Base-by-base conservation (phyloP, 331 rosid species). In the Quercus phellos region DNA sequence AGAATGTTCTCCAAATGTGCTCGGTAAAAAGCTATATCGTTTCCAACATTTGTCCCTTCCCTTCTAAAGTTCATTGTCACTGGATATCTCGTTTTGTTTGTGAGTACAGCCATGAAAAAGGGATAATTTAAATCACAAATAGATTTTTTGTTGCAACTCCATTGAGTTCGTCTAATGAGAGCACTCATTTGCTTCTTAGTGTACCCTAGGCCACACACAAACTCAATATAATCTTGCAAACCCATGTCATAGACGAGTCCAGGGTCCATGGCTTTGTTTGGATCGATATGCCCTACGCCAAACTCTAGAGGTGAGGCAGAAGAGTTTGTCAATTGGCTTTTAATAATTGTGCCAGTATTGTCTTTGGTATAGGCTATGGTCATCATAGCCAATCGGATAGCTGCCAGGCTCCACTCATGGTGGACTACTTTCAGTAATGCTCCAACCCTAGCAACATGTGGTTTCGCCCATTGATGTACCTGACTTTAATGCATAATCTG, bases 391-490 rank as follows among this genome's bases (percentile, higher is more conserved):
- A 59, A 54, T 9, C 66, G 17, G 18, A 77, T 68, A 32, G 80
- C 80, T 5, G 67, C 67, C 0, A 43, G 67, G 21, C 74, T 67
- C 74, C 74, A 76, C 4, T 76, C 73, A 0, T 38, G 56, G 55
- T 77, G 68, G 2, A 50, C 74, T 22, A 17, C 30, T 68, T 77
- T 77, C 6, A 66, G n/a, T 2, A 76, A 4, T 6, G 55, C 79
- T 1, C 53, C 79, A 14, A 66, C 34, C 5, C 79, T 55, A 13
- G 68, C 34, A 54, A 32, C 55, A 34, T 77, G 80, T 34, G 80
- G 80, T 32, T 55, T 14, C 0, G 80, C 64, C 64, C 80, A 77
- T 77, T 24, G 46, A 77, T 11, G 80, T 77, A 1, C 80, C 56
- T 7, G 80, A 53, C 8, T 2, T 0, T 2, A 68, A 0, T 46